phyloP scores from a whole-genome alignment of 208 protist genomes.

The Acanthamoeba triangularis region DNA sequence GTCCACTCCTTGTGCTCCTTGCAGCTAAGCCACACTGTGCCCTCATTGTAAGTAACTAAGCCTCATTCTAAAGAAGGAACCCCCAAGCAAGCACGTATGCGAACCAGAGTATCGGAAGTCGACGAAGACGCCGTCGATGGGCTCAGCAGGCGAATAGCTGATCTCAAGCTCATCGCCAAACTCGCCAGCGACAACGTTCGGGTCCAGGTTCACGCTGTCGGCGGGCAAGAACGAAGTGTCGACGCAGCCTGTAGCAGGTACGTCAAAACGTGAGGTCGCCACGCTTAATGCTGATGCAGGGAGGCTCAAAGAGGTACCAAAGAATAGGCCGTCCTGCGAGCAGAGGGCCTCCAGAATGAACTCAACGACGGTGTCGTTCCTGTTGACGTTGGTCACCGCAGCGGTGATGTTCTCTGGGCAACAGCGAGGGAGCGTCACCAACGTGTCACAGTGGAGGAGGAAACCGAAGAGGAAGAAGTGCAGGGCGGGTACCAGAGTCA shows the following conservation, averaged over 20 bases:
- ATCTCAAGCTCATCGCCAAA: slow-evolving; percentile 65
- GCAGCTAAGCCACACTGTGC: slow-evolving; percentile 55
- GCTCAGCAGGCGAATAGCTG: not conserved
- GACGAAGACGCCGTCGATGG: not conserved
- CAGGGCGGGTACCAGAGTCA: not conserved
- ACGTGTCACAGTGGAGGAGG: not conserved
- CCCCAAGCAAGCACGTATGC: not conserved
- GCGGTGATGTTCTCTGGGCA: not conserved
- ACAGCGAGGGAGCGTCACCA: not conserved
- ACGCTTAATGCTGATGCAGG: not conserved
- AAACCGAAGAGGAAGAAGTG: not conserved
- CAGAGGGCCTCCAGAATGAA: slow-evolving; percentile 17
- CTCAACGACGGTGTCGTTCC: not conserved
- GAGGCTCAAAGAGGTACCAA: no score
- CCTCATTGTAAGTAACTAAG: not conserved
- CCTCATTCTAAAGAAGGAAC: no score
- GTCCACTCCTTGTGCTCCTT: not conserved
- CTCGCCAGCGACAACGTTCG: not conserved
- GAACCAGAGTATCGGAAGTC: slow-evolving; percentile 39
- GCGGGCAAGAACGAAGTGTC: not conserved
- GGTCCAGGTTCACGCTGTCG: no score
- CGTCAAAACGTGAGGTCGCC: no score
- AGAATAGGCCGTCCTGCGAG: slow-evolving; percentile 57
- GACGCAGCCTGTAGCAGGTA: not conserved
- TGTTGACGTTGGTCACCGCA: not conserved